Evolutionary conservation across 2,329 filamentous ascomycete species (phyloP), one percentile per base, ranked within the genome.

Genomic region (Akanthomyces muscarius): DNA sequence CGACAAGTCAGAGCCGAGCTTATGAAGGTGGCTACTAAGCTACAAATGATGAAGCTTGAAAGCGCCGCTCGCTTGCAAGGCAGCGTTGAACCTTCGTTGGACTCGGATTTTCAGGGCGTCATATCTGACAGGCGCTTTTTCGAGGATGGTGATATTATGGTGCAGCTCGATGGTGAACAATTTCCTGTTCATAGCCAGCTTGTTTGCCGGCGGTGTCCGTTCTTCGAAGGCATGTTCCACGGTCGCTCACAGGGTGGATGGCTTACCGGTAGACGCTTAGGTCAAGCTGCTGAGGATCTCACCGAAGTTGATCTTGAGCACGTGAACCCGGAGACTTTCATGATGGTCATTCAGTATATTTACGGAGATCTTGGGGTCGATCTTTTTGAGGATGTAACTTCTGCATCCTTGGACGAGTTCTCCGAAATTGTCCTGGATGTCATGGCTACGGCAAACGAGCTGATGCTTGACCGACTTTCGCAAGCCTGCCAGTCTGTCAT

Each of bases 391-490:
- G 81, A 89, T 38, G 83, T 95, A 5, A 83, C 89, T 18, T 83
- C 85, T 42, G 78, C 85, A 18, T 87, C 88, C 65, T 76, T 96
- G 6, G 92, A 97, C 67, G 89, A 92, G 52, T 92, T 97, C 66
- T 86, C 93, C 5, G 92, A 98, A 69, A 80, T 95, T n/a, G 83
- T 97, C 10, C 84, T 98, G 77, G 92, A 97, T 69, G 90, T 98
- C 51, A 89, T 98, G 83, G 87, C 87, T 62, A 89, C 91, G 59
- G 92, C 93, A 14, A 95, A 99, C 71, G 94, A 99, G 74, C 79
- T 99, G 63, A 97, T 99, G 93, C 83, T 99, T 53, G 92, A 97
- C 72, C 85, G 93, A 7, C 78, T 99, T 5, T 92, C 91, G 5
- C 91, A 97, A 72, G 87, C 96, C 33, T 98, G 95, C 73, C 95